These are phyloP conservation scores for Wickerhamomyces bisporus DNA, from an alignment of 805 yeast species.

Conservation along the genomic window DNA sequence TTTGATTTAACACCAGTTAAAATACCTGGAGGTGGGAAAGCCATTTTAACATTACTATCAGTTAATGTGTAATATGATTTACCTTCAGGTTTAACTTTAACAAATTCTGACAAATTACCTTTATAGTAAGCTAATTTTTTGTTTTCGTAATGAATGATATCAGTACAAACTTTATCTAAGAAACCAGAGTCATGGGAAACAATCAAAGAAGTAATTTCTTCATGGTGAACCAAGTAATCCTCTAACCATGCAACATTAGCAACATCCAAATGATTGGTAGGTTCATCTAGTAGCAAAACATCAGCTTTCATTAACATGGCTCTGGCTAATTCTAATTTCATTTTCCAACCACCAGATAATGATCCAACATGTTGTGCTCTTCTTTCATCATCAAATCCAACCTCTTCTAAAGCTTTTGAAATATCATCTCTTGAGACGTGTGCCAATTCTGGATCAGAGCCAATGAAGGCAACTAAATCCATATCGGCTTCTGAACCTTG, in stretches of 20 bases:
- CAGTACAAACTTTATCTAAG: conserved; percentile 93
- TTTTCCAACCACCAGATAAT: conserved; percentile 64
- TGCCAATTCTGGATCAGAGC: conserved; percentile 76
- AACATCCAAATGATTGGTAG: conserved; percentile 96
- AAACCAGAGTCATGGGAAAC: conserved; percentile 98
- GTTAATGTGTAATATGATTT: conserved; percentile 92
- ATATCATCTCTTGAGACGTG: conserved; percentile 65
- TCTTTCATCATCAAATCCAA: conserved; percentile 90
- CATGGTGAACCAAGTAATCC: conserved; percentile 76
- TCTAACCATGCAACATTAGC: conserved; percentile 90
- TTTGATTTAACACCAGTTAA: conserved; percentile 94
- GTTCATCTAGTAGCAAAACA: conserved; percentile 87
- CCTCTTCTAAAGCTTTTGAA: conserved; percentile 68
- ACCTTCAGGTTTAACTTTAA: conserved; percentile 90
- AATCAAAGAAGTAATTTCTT: conserved; percentile 87
- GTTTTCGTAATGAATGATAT: conserved; percentile 92
- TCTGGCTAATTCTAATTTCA: conserved; percentile 80
- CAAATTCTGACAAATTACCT: conserved; percentile 93
- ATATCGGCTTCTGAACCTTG: conserved; percentile 93
- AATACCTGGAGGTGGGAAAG: conserved; percentile 97
- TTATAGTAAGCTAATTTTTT: conserved; percentile 92
- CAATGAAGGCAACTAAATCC: conserved; percentile 85
- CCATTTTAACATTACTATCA: conserved; percentile 91
- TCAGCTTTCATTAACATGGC: conserved; percentile 96
- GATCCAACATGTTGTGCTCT: conserved; percentile 90